Base-by-base conservation (phyloP, 768 basidiomycete genomes). In the Mycena kentingensis region DNA sequence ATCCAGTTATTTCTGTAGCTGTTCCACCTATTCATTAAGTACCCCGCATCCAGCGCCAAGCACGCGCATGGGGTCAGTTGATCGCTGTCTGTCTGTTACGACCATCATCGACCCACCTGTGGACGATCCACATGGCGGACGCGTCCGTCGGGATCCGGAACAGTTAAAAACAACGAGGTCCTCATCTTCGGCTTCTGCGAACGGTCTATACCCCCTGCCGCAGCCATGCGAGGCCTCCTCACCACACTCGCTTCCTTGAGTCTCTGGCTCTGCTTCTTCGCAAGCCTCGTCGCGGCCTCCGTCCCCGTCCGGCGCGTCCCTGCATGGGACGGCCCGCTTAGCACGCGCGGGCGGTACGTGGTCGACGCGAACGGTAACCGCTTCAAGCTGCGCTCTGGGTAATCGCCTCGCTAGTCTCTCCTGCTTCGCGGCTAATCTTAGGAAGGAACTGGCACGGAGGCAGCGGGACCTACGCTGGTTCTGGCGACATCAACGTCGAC, bases 331-430 rank as follows among this genome's bases (percentile, higher is more conserved):
- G 35, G 22, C 15, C 54, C 54, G 13, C 51, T 56, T 19, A 56
- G 55, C 51, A 56, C 55, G 5, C 44, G 55, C 25, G 55, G 55
- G 3, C 55, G 55, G 18, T 56, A 51, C 28, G 50, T 56, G 5
- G 50, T 56, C 24, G 55, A 56, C 26, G 55, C 50, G 10, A 37
- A 34, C 19, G 55, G 55, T 2, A 56, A 52, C 19, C 45, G 55
- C 13, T 56, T 56, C 50, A 51, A 34, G 22, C 35, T 56, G 32
- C 38, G 24, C 28, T n/a, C n/a, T n/a, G n/a, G n/a, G n/a, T n/a
- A n/a, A n/a, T n/a, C n/a, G n/a, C n/a, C n/a, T n/a, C n/a, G n/a
- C n/a, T n/a, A n/a, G n/a, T n/a, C n/a, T n/a, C n/a, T n/a, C n/a
- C n/a, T n/a, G n/a, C n/a, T n/a, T n/a, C n/a, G n/a, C n/a, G n/a